Evolutionary conservation across 2,329 filamentous ascomycete species (phyloP), one percentile per base, ranked within the genome.

Genomic region (Arthrobotrys conoides): DNA sequence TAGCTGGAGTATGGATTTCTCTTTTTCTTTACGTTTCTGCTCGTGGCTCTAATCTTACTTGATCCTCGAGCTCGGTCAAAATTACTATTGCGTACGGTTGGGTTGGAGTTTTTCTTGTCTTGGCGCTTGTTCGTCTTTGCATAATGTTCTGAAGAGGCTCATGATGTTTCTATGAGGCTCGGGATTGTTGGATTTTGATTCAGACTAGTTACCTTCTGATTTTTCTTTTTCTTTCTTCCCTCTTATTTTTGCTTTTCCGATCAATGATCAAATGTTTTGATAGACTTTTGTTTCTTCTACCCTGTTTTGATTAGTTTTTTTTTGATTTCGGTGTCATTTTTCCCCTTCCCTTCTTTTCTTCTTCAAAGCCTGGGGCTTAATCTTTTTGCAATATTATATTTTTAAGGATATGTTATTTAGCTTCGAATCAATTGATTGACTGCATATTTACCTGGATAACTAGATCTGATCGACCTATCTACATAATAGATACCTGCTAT

Each of bases 81-180:
- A 16, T 55, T n/a, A 18, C 22, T 38, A 8, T 9, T 59, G 53
- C 53, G 27, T 51, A 49, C 22, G 9, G 48, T 27, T 36, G 24
- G 51, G 27, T 5, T 55, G 27, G 33, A 44, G 24, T 30, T n/a
- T 59, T 8, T 59, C 8, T n/a, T 59, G 16, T n/a, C 6, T 59
- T 61, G 36, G 57, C 57, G 36, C 57, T 44, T 20, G 18, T 44
- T 16, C 18, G 4, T 27, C 36, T 44, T 61, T 61, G 57, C 57
- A 61, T 61, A 61, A 61, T 9, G n/a, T 44, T 10, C 33, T 27
- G 10, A 61, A n/a, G 36, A 24, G 36, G 57, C 57, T 61, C 20
- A 41, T 36, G 36, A 20, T 27, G 20, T 61, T 44, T 61, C 20
- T n/a, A 16, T 8, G 10, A 3, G 27, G 27, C 27, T 30, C 27